These are phyloP conservation scores for Sporothrix luriei DNA, from an alignment of 2,329 filamentous ascomycete species.

Conservation along the genomic window DNA sequence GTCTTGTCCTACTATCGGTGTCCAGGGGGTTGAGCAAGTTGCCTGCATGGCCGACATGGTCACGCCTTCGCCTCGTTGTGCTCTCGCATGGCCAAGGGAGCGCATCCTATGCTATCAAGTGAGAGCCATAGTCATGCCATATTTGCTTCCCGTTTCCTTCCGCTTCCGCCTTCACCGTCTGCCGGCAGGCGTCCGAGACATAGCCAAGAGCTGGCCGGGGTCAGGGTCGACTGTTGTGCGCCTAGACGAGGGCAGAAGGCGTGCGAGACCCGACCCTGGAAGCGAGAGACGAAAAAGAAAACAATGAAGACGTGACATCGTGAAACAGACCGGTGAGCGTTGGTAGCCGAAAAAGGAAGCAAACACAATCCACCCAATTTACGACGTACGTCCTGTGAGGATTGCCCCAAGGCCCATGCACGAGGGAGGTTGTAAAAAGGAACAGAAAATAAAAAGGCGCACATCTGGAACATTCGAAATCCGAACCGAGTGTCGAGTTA, in stretches of 20 bases:
- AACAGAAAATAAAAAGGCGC: neutral
- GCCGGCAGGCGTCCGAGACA: neutral
- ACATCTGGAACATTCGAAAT: neutral
- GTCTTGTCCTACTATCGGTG: constrained; percentile 6
- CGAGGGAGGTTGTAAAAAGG: neutral
- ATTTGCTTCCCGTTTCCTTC: neutral
- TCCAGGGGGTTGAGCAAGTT: neutral
- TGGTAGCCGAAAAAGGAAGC: neutral
- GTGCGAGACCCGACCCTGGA: neutral
- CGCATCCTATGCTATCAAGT: too few relatives aligned
- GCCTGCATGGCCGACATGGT: constrained; percentile 14
- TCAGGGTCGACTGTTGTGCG: neutral
- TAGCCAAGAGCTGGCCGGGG: neutral
- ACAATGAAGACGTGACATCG: neutral
- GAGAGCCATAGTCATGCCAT: neutral
- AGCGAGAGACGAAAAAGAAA: neutral
- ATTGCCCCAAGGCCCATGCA: neutral
- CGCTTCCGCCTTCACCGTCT: neutral
- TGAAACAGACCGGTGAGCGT: constrained; percentile 21
- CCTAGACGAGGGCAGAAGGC: neutral
- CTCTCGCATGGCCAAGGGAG: neutral
- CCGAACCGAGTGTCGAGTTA: constrained; percentile 12
- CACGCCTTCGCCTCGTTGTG: neutral
- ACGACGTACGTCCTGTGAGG: neutral
- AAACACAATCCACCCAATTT: neutral